Evolutionary conservation across 768 basidiomycete genomes (phyloP).

Genomic region (Collybia mongolica): DNA sequence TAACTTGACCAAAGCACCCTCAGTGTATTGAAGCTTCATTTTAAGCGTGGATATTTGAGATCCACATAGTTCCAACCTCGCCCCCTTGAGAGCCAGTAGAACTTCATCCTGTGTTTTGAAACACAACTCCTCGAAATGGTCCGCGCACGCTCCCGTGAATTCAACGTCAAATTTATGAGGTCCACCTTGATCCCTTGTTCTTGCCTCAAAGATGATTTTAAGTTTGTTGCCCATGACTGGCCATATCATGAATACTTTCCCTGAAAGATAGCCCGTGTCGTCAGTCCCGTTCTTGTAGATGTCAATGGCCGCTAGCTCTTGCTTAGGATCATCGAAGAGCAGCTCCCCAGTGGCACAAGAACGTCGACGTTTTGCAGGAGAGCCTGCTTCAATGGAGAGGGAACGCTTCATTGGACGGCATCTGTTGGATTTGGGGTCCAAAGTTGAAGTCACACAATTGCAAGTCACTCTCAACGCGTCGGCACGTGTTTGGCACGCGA

Average conservation of each 20-base stretch:
- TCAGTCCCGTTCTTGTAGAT: conserved; percentile 27
- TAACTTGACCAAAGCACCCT: conserved; percentile 42
- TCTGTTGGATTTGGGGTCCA: too few relatives aligned
- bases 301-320: conserved; percentile 27
- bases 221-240: conserved; percentile 23
- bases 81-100: conserved; percentile 47
- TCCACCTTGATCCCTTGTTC: conserved; percentile 1
- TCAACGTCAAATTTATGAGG: conserved; percentile 36
- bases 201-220: conserved; percentile 29
- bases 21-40: conserved; percentile 37
- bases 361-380: neutral
- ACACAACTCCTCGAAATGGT: conserved; percentile 32
- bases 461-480: too few relatives aligned
- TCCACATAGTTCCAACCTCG: conserved; percentile 27
- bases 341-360: neutral
- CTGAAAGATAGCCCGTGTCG: conserved; percentile 38
- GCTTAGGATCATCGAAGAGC: too few relatives aligned
- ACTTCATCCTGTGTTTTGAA: conserved; percentile 42
- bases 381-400: neutral
- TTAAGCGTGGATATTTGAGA: conserved; percentile 32
- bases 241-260: conserved; percentile 47
- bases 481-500: conserved; percentile 6
- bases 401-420: neutral
- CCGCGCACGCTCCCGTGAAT: conserved; percentile 28
- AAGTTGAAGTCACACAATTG: too few relatives aligned